Evolutionary conservation across 805 yeast genomes (phyloP).

Genomic region (Candida saitoana): DNA sequence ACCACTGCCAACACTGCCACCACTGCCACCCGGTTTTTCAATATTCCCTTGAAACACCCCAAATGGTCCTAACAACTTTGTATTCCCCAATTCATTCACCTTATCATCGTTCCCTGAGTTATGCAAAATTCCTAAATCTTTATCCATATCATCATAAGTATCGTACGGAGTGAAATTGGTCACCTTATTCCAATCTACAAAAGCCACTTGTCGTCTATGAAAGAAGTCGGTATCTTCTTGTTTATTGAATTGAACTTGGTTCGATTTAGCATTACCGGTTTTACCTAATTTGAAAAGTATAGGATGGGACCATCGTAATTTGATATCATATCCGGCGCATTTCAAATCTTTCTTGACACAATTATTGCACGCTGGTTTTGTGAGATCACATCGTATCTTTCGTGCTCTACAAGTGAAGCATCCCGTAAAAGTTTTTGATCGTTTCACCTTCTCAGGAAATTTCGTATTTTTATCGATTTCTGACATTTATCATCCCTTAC

Average conservation of each 20-base stretch:
- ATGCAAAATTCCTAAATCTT: conserved; percentile 56
- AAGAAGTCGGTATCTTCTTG: conserved; percentile 40
- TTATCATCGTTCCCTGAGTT: conserved; percentile 31
- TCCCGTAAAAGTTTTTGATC: conserved; percentile 73
- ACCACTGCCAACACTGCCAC: neutral
- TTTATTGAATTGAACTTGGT: conserved; percentile 27
- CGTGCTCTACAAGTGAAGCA: conserved; percentile 84
- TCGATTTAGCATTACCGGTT: conserved; percentile 24
- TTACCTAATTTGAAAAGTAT: conserved; percentile 24
- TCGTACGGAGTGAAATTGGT: conserved; percentile 46
- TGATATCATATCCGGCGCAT: conserved; percentile 83
- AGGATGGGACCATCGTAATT: conserved; percentile 72
- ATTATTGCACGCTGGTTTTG: conserved; percentile 64
- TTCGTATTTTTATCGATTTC: neutral
- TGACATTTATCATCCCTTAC: neutral
- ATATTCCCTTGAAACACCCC: conserved; percentile 55
- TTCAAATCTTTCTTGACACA: conserved; percentile 63
- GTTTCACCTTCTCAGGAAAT: conserved; percentile 10
- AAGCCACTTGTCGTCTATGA: conserved; percentile 68
- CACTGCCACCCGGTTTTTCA: conserved; percentile 6
- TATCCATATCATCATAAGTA: conserved; percentile 81
- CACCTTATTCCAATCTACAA: conserved; percentile 65
- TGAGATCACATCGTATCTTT: conserved; percentile 75
- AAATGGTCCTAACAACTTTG: conserved; percentile 69
- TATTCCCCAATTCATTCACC: conserved; percentile 38